Conservation (phyloP, 2,329 filamentous ascomycete genomes). For the Fusarium anguioides region DNA sequence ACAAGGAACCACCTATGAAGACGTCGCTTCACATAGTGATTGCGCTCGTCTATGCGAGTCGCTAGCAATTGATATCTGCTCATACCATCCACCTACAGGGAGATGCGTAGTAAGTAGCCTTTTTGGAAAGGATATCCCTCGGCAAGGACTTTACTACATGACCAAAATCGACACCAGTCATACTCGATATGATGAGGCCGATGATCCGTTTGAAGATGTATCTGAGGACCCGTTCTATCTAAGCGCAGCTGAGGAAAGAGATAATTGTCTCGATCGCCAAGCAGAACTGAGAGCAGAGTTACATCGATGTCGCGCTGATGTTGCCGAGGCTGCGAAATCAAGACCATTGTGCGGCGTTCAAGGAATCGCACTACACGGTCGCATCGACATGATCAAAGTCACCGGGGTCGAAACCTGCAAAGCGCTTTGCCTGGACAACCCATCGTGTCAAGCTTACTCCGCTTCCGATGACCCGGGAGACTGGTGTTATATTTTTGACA, state of each 20-base stretch:
- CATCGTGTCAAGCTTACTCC: neutral
- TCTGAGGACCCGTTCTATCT: neutral
- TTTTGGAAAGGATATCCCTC: neutral
- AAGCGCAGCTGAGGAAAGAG: neutral
- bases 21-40: neutral
- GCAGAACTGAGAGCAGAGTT: neutral
- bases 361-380: neutral
- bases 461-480: neutral
- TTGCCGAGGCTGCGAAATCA: fast-evolving
- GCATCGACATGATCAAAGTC: neutral
- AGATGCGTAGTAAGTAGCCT: neutral
- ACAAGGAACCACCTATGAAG: neutral
- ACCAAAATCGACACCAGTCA: neutral
- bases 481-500: constrained; percentile 1
- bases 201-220: neutral
- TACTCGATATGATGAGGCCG: fast-evolving
- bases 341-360: neutral
- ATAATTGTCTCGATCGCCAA: neutral
- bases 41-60: neutral
- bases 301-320: neutral
- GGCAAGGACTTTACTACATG: neutral
- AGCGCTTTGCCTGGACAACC: neutral
- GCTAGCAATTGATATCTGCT: neutral
- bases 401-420: neutral
- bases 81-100: neutral